Conservation (phyloP, 2,329 filamentous ascomycete species). For the Pezicula carpinea region DNA sequence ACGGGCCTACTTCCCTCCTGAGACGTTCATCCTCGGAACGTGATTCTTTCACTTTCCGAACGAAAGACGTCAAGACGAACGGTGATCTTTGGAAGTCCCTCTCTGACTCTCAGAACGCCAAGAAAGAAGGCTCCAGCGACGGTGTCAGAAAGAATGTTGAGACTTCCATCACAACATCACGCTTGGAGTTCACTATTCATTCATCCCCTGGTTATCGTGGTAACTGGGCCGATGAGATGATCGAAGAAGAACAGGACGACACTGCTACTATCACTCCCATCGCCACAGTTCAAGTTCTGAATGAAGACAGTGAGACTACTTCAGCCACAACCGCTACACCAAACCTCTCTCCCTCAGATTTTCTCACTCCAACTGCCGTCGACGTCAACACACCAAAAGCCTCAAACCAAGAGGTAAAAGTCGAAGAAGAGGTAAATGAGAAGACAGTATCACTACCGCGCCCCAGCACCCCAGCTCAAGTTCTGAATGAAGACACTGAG, state of each 20-base stretch:
- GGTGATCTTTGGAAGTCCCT: neutral
- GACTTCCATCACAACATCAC: no score
- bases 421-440: neutral
- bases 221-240: conserved; percentile 21
- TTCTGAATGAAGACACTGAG: no score
- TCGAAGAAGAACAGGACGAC: conserved; percentile 8
- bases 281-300: no score
- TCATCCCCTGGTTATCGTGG: conserved; percentile 14
- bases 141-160: conserved; percentile 4
- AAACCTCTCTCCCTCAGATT: neutral
- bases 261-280: no score
- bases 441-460: neutral
- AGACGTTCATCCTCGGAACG: no score
- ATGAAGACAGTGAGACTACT: no score
- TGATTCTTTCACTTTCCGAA: no score
- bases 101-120: neutral
- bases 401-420: neutral
- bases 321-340: neutral
- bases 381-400: neutral
- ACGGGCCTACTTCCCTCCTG: no score
- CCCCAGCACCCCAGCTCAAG: neutral
- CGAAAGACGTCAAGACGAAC: no score
- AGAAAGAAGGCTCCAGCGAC: conserved; percentile 8
- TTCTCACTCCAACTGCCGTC: neutral
- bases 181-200: no score